Base-by-base conservation (phyloP, 2,329 filamentous ascomycete species). In the Colletotrichum liaoningense region DNA sequence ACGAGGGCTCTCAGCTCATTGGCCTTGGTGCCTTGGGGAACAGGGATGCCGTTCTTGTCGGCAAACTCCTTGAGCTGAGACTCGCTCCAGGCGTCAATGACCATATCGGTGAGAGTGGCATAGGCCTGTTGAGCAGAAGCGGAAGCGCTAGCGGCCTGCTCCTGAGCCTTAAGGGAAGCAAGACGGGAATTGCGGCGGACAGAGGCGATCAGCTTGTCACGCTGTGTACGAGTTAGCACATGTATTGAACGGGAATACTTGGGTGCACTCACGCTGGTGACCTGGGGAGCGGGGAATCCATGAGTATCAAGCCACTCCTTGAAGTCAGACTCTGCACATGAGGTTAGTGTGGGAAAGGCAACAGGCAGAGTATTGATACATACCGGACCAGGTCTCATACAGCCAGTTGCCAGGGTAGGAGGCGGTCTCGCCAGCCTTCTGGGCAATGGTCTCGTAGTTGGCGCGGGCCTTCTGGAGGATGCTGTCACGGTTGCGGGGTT, bases 321-420 rank as follows among this genome's bases (percentile, higher is more conserved):
- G 75, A 98, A 86, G 63, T 98, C 96, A 76, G 95, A 98, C 76
- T 98, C 94, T 82, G 56, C 38, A 16, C 3, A 11, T 52, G 1
- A 2, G 8, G 63, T 70, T 24, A 63, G 30, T 1, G 1, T 4
- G 3, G 38, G 35, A 26, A 26, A 19, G 16, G 12, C 3, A 14
- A 1, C 8, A 12, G 28, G n/a, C 4, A 5, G 1, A 9, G 2
- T 6, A 2, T 1, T 3, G 1, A 28, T 22, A 76, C 80, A 5
- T 69, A 83, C 81, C 85, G 65, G 94, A 93, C 97, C 97, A 99
- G 8, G 93, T 88, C 74, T 92, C 89, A 81, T 98, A 99, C 56
- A 98, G 86, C 97, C 97, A 98, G 85, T 98, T 91, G 52, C 97
- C 97, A 42, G 97, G 97, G 80, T 98, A 98, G n/a, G 91, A 85